Evolutionary conservation across 2,329 filamentous ascomycete species (phyloP).

Genomic region (Fusarium vanettenii): DNA sequence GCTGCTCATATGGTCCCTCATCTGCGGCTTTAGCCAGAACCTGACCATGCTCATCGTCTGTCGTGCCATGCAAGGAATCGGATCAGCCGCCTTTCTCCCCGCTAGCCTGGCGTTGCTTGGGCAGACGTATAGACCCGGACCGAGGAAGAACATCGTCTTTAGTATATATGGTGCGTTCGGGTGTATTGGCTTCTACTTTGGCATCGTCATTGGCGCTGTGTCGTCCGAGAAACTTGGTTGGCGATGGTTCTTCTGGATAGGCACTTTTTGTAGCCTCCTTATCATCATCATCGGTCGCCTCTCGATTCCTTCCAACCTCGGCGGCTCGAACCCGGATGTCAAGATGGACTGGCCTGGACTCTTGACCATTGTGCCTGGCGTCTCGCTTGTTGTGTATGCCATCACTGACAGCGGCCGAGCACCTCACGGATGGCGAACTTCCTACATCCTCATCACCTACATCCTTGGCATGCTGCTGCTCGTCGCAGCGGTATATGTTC

Average conservation of each 20-base stretch:
- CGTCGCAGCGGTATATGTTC: slow-evolving; percentile 71
- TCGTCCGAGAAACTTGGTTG: slow-evolving; percentile 70
- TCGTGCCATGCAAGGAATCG: slow-evolving; percentile 79
- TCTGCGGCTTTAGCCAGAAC: slow-evolving; percentile 74
- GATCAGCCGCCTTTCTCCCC: slow-evolving; percentile 72
- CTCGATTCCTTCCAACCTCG: slow-evolving; percentile 51
- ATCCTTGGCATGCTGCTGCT: slow-evolving; percentile 71
- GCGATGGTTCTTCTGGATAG: slow-evolving; percentile 79
- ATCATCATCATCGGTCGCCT: slow-evolving; percentile 59
- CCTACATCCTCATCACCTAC: slow-evolving; percentile 76
- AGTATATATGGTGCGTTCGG: slow-evolving; percentile 69
- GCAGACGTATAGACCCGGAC: slow-evolving; percentile 75
- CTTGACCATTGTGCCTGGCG: slow-evolving; percentile 69
- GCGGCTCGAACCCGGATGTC: slow-evolving; percentile 41
- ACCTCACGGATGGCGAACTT: slow-evolving; percentile 74
- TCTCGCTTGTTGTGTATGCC: slow-evolving; percentile 78
- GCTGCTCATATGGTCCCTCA: slow-evolving; percentile 75
- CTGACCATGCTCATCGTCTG: slow-evolving; percentile 76
- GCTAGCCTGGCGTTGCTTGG: slow-evolving; percentile 77
- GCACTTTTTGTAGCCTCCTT: slow-evolving; percentile 57
- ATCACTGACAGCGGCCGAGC: slow-evolving; percentile 80
- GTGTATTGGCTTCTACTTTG: slow-evolving; percentile 69
- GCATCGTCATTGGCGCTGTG: slow-evolving; percentile 75
- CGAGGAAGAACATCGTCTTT: slow-evolving; percentile 76
- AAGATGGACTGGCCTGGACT: slow-evolving; percentile 77